Conservation (phyloP, 768 basidiomycete species). For the Pleurotus pulmonarius region DNA sequence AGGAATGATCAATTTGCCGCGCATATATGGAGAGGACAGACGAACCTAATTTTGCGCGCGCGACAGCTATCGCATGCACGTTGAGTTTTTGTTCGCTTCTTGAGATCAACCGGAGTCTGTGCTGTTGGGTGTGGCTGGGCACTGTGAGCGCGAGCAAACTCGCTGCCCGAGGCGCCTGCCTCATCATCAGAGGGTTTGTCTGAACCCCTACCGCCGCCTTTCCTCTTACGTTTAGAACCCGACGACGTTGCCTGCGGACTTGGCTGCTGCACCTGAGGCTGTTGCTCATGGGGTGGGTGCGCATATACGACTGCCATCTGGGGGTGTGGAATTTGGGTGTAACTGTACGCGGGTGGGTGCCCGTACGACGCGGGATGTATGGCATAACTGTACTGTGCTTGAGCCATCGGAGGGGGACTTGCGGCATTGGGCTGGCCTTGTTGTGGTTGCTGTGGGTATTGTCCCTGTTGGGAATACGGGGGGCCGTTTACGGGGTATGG, state of each 20-base stretch:
- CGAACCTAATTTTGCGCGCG: conserved; percentile 70
- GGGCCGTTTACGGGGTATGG: conserved; percentile 62
- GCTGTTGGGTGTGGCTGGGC: conserved; percentile 17
- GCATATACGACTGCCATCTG: conserved; percentile 7
- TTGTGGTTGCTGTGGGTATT: conserved; percentile 23
- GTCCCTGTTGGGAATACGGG: conserved; percentile 27
- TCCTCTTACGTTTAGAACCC: conserved; percentile 65
- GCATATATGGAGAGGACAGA: neutral
- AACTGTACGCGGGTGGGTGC: neutral
- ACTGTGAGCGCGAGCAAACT: conserved; percentile 32
- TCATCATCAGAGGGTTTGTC: conserved; percentile 64
- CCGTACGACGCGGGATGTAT: conserved; percentile 2
- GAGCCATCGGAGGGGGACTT: conserved; percentile 1
- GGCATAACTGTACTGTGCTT: conserved; percentile 2
- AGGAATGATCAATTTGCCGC: neutral
- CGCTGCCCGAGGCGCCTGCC: conserved; percentile 44
- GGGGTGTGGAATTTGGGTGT: conserved; percentile 13
- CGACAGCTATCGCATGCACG: conserved; percentile 92
- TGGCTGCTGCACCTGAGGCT: conserved; percentile 20
- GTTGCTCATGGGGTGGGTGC: conserved; percentile 1
- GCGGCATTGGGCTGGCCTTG: conserved; percentile 7
- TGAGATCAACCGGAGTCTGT: conserved; percentile 48
- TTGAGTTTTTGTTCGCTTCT: conserved; percentile 89
- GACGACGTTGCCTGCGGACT: conserved; percentile 29
- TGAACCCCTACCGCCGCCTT: conserved; percentile 34